Evolutionary conservation across 805 yeast species (phyloP), one percentile per base, ranked within the genome.

Genomic region (Lipomyces mesembrius): DNA sequence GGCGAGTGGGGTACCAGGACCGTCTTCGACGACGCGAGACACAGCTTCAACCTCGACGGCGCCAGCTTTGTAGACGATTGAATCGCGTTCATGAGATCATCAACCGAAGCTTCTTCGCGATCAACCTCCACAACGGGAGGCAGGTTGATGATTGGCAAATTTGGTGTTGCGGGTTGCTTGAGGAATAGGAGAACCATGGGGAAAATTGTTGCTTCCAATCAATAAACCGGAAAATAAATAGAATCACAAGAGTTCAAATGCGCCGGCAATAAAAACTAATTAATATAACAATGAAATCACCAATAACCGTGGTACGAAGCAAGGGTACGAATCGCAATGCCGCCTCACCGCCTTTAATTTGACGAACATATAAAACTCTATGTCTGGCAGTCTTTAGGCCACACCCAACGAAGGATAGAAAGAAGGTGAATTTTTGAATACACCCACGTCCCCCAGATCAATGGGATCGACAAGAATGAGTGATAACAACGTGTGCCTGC

Each of bases 51-150:
- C 6, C 70, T 27, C 39, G 65, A 62, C 54, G 46, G 59, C 12
- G 70, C 59, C 12, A 67, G 57, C 46, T 54, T 55, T 17, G 70
- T 67, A 25, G 65, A 35, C 14, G 37, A 17, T 27, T 64, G 70
- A 29, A 67, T 63, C 56, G 60, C 65, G 25, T 22, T 56, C 20
- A 67, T 52, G 55, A 67, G 57, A 32, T 67, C 67, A 32, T 67
- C 68, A n/a, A 64, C 70, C 3, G 65, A 55, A 39, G 58, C 64
- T n/a, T 22, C 49, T 17, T 67, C 70, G 49, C 67, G 62, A 35
- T 67, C 70, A 25, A 67, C 64, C 59, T 67, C 70, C n/a, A 67
- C 52, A 17, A 56, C 67, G 17, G 49, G 17, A 14, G 70, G 67
- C 14, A 67, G 62, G 39, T 64, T 64, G 37, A 63, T n/a, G 20